Percentiles rank a stretch among this genome's conserved stretches.
phyloP scores from a whole-genome alignment of 306 rosid genomes.

The Ziziphus jujuba region DNA sequence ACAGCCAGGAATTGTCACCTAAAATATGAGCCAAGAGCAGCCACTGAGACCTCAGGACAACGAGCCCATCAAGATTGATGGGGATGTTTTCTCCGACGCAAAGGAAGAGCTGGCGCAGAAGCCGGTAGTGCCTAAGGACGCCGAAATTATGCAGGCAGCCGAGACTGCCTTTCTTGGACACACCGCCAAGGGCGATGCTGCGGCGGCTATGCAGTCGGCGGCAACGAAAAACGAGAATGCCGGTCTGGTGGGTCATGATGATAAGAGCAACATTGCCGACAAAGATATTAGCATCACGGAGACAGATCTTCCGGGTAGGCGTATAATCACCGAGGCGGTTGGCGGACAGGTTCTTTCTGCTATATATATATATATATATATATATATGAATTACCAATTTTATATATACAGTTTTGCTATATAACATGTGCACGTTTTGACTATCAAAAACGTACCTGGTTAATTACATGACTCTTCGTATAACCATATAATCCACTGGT shows the following conservation, averaged over 20 bases:
- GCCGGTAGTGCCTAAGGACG: constrained; percentile 44
- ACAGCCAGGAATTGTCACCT: too few relatives aligned
- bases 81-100: constrained; percentile 39
- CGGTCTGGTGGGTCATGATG: constrained; percentile 32
- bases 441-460: too few relatives aligned
- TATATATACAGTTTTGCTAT: too few relatives aligned
- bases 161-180: constrained; percentile 41
- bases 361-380: too few relatives aligned
- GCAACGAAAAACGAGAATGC: constrained; percentile 39
- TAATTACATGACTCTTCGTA: too few relatives aligned
- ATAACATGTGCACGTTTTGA: too few relatives aligned
- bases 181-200: constrained; percentile 42
- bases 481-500: too few relatives aligned
- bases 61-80: constrained; percentile 33
- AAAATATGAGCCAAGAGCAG: constrained; percentile 54
- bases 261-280: not conserved
- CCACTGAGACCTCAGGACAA: constrained; percentile 22
- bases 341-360: constrained; percentile 45
- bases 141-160: constrained; percentile 41
- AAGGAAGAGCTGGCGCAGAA: constrained; percentile 41
- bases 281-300: constrained; percentile 22
- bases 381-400: not conserved
- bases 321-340: constrained; percentile 29
- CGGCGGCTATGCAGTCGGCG: constrained; percentile 45
- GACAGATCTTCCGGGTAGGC: constrained; percentile 31